These are phyloP conservation scores for Setaria viridis DNA, from an alignment of 202 grass and related monocot genomes.

Conservation along the genomic window DNA sequence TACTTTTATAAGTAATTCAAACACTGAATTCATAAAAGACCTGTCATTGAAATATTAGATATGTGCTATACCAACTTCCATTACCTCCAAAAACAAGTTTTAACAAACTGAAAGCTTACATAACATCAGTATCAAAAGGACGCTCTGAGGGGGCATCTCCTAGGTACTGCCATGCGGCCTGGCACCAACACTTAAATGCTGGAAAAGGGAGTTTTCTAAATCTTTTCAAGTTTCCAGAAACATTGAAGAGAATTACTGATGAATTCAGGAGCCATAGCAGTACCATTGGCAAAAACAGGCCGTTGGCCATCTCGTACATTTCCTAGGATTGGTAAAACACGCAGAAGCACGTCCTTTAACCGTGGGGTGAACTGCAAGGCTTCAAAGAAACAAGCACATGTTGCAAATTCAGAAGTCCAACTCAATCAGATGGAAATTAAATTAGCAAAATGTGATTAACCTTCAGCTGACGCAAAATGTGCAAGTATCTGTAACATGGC, in stretches of 20 bases:
- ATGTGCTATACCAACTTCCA: slow-evolving; percentile 36
- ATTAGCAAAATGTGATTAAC: slow-evolving; percentile 56
- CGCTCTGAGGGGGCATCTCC: slow-evolving; percentile 71
- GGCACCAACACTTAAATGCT: slow-evolving; percentile 99
- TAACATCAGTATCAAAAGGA: slow-evolving; percentile 87
- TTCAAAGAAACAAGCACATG: slow-evolving; percentile 67
- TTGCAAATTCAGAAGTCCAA: slow-evolving; percentile 60
- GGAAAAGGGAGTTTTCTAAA: slow-evolving; percentile 24
- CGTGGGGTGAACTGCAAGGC: slow-evolving; percentile 95
- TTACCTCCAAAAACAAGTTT: slow-evolving; percentile 37
- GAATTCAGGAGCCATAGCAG: slow-evolving; percentile 36
- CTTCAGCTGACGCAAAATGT: slow-evolving; percentile 92
- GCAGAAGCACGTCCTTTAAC: slow-evolving; percentile 91
- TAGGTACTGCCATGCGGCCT: slow-evolving; percentile 88
- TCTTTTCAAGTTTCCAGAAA: slow-evolving; percentile 35
- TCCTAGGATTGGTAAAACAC: slow-evolving; percentile 96
- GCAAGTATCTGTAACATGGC: slow-evolving; percentile 98
- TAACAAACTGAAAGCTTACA: slow-evolving; percentile 68
- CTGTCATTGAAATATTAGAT: slow-evolving; percentile 52
- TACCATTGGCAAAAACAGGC: slow-evolving; percentile 98
- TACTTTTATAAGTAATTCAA: slow-evolving; percentile 92
- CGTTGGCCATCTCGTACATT: slow-evolving; percentile 81
- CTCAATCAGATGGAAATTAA: slow-evolving; percentile 44
- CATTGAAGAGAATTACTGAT: slow-evolving; percentile 14
- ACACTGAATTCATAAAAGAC: slow-evolving; percentile 99